Evolutionary conservation across 176 grass and related monocot species (phyloP), one percentile per base, ranked within the genome.

Genomic region (Rhipidocladum racemiflorum): DNA sequence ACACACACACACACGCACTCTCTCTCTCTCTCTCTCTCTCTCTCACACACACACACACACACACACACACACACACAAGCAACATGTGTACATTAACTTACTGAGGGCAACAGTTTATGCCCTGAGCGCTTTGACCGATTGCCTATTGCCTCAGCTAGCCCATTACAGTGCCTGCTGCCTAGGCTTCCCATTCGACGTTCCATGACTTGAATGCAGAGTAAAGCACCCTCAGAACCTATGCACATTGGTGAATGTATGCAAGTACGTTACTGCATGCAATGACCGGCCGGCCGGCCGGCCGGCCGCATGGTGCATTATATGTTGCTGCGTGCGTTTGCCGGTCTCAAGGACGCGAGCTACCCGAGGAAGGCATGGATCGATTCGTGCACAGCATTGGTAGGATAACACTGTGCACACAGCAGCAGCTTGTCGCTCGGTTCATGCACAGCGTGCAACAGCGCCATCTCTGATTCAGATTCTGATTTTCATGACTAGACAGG

Each of bases 381-480:
- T 36, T 36, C 35, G 35, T 34, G 16, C 4, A 32, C 16, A 27
- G 72, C 16, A 32, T 17, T 18, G n/a, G 53, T 24, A 54, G 71
- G 71, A 32, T n/a, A 55, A 45, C 38, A 82, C 76, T 85, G 76
- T 80, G 49, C 3, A 32, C 87, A 80, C 87, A 84, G 79, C 32
- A 7, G 38, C 77, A 4, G 61, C 14, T 48, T 7, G 34, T 9
- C 5, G 54, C 66, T 59, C 40, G 45, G 20, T 38, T 51, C 28
- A 17, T 15, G 57, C 40, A 42, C 5, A 27, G 23, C 79, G 53
- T 72, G 65, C 73, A 36, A 68, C 75, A 56, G 68, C 53, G 14
- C 12, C 76, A 70, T 74, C 87, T 62, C 87, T 80, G 87, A 62
- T 75, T 62, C 82, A 76, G 82, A 89, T 81, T 85, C 87, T 81